phyloP scores from a whole-genome alignment of 1,284 basidiomycete genomes.

The Trametes polyzona region DNA sequence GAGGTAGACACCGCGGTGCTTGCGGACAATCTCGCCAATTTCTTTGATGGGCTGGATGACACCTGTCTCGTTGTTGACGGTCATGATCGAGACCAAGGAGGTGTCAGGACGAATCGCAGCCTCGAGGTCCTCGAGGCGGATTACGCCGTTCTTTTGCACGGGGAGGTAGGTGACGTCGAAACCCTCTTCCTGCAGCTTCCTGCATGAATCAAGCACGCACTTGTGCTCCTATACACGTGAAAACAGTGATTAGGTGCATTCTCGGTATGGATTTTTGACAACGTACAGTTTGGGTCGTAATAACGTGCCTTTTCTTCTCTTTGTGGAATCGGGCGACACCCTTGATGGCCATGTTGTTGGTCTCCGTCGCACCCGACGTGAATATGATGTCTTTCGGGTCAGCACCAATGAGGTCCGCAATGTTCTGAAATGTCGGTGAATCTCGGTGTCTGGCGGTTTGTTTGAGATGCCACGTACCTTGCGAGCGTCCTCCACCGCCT shows the following conservation, averaged over 20 bases:
- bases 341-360: conserved; percentile 98
- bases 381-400: conserved; percentile 97
- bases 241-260: too few relatives aligned
- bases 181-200: conserved; percentile 94
- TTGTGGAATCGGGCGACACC: conserved; percentile 95
- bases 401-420: conserved; percentile 93
- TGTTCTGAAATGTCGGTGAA: conserved; percentile 53
- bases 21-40: conserved; percentile 85
- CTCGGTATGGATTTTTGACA: neutral
- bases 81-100: conserved; percentile 83
- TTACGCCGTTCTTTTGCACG: conserved; percentile 85
- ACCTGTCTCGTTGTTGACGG: conserved; percentile 99
- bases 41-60: conserved; percentile 98
- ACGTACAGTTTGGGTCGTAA: conserved; percentile 88
- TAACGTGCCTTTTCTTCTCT: conserved; percentile 88
- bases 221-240: conserved; percentile 85
- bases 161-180: conserved; percentile 98
- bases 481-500: conserved; percentile 90
- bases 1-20: conserved; percentile 89
- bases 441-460: too few relatives aligned
- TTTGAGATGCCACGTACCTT: conserved; percentile 51
- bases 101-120: conserved; percentile 39
- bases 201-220: conserved; percentile 98
- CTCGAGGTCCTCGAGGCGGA: conserved; percentile 49
- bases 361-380: conserved; percentile 98